phyloP scores from a whole-genome alignment of 129 eudicot species.

The Flaveria ramosissima region DNA sequence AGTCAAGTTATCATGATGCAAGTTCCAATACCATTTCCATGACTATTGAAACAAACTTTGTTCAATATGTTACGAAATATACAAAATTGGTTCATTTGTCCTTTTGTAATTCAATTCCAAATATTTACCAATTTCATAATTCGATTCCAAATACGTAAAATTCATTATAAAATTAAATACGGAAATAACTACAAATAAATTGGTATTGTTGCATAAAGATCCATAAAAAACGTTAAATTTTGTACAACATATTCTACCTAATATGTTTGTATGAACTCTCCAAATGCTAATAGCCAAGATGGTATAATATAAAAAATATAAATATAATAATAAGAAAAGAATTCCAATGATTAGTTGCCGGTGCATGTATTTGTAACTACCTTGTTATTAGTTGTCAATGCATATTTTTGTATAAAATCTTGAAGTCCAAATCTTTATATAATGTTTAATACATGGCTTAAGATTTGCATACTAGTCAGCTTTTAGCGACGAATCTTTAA shows the following conservation, averaged over 20 bases:
- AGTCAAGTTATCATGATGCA: too few species aligned
- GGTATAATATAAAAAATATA: not conserved
- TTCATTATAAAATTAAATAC: too few species aligned
- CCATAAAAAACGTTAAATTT: conserved; percentile 6
- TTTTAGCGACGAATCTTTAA: not conserved
- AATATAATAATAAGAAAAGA: not conserved
- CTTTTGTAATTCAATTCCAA: too few species aligned
- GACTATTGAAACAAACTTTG: too few species aligned
- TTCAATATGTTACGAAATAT: too few species aligned
- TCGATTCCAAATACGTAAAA: too few species aligned
- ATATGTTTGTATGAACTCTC: not conserved
- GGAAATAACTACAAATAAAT: too few species aligned
- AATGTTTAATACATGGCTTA: not conserved
- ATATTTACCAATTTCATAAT: too few species aligned
- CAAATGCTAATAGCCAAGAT: conserved; percentile 17
- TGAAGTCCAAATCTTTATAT: not conserved
- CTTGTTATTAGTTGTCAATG: conserved; percentile 4
- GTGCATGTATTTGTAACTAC: not conserved
- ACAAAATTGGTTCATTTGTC: too few species aligned
- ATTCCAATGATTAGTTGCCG: conserved; percentile 9
- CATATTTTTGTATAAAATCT: not conserved
- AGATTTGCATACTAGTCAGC: not conserved
- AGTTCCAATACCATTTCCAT: too few species aligned
- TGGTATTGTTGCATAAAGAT: not conserved
- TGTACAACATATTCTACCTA: conserved; percentile 1